These are phyloP conservation scores for Phytophthora sp. DNA, from an alignment of 352 stramenopile genomes.

Conservation along the genomic window DNA sequence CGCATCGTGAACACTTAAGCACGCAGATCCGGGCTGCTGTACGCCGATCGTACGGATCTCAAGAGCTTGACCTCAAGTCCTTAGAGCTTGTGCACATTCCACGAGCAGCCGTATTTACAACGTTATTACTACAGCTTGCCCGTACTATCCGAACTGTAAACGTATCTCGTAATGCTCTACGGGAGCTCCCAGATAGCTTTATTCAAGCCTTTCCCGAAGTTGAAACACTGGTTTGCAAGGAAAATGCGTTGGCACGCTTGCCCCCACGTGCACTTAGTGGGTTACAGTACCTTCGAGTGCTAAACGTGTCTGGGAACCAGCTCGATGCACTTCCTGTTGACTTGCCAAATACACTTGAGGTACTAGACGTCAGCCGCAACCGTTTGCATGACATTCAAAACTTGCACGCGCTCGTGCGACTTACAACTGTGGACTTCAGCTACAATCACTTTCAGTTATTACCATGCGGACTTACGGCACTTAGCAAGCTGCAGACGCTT, in stretches of 20 bases:
- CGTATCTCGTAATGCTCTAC: slow-evolving; percentile 70
- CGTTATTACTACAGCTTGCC: slow-evolving; percentile 69
- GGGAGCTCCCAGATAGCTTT: slow-evolving; percentile 60
- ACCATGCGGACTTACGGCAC: slow-evolving; percentile 49
- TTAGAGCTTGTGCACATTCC: slow-evolving; percentile 71
- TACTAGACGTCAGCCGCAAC: slow-evolving; percentile 54
- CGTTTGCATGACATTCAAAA: slow-evolving; percentile 54
- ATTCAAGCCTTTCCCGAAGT: slow-evolving; percentile 56
- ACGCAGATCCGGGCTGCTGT: slow-evolving; percentile 46
- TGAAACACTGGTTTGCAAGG: slow-evolving; percentile 61
- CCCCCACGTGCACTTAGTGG: slow-evolving; percentile 33
- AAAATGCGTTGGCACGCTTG: slow-evolving; percentile 60
- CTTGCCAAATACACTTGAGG: slow-evolving; percentile 45
- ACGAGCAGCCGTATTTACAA: slow-evolving; percentile 53
- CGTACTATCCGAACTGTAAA: slow-evolving; percentile 66
- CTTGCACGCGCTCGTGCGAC: slow-evolving; percentile 47
- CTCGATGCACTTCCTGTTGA: slow-evolving; percentile 46
- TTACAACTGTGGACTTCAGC: slow-evolving; percentile 63
- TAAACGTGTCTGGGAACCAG: slow-evolving; percentile 70
- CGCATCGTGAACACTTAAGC: slow-evolving; percentile 9
- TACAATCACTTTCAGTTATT: slow-evolving; percentile 71
- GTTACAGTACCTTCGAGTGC: slow-evolving; percentile 41
- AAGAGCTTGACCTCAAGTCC: slow-evolving; percentile 67
- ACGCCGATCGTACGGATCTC: slow-evolving; percentile 55
- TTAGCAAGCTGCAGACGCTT: slow-evolving; percentile 54